Evolutionary conservation across 495 filamentous ascomycete genomes (phyloP), one percentile per base, ranked within the genome.

Genomic region (Jackrogersella minutella): DNA sequence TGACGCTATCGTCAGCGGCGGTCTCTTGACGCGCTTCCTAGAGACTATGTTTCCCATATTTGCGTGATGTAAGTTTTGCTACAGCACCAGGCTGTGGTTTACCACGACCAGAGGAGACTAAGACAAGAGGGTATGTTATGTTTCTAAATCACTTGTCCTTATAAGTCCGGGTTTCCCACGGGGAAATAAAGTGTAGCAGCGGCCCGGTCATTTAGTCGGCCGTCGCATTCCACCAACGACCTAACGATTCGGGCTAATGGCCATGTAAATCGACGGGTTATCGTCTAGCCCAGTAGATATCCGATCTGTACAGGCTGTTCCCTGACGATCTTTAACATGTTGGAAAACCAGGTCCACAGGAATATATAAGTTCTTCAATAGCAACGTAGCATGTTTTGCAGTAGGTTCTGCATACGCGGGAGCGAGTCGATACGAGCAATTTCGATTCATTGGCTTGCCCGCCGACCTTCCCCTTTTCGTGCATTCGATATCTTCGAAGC

Each of bases 1-100:
- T 11, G 70, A 73, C 46, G 72, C 46, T 62, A 71, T 69, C 0
- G 62, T 73, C 2, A 71, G 58, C 6, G 49, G 70, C 17, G 37
- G 41, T 19, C 69, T 72, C 53, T 19, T 40, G 28, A 30, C 34
- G 31, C 16, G 17, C 10, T 17, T 41, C 10, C 30, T 52, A 9
- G 62, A 66, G 41, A 66, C 31, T 36, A 51, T 7, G 34, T 24
- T 70, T 70, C 10, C 67, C 67, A 62, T 66, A 66, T 9, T 52
- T 58, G 62, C 8, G 44, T 33, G 19, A 40, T 17, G 43, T 11
- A 17, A 53, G n/a, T 59, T 9, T 56, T 44, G 52, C 7, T 58
- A 54, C 58, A 63, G 58, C 46, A 43, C 40, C 30, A 28, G 47
- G 47, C 53, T 55, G 46, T 43, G 51, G 33, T 37, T 19, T 34